Evolutionary conservation across 2,329 filamentous ascomycete species (phyloP).

Genomic region (Colletotrichum brevisporum): DNA sequence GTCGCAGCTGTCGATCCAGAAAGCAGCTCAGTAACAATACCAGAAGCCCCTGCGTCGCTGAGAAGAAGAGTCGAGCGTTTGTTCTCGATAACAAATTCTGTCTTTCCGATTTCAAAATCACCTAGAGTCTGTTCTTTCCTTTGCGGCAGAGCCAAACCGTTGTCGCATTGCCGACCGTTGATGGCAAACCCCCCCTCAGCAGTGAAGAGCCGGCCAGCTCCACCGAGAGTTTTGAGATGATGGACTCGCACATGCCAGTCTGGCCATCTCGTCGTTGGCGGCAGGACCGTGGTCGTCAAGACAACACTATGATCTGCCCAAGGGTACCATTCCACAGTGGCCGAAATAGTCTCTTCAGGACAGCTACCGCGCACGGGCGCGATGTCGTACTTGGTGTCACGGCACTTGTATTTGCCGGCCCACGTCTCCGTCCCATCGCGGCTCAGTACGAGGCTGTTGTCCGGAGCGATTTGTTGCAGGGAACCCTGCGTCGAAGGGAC

Average conservation of each 20-base stretch:
- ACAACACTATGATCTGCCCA: slow-evolving; percentile 47
- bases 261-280: slow-evolving; percentile 49
- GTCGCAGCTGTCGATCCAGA: background rate
- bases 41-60: slow-evolving; percentile 18
- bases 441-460: slow-evolving; percentile 50
- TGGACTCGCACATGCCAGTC: slow-evolving; percentile 52
- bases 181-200: slow-evolving; percentile 46
- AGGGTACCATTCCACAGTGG: slow-evolving; percentile 42
- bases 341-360: slow-evolving; percentile 1
- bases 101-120: background rate
- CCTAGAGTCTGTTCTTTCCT: background rate
- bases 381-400: slow-evolving; percentile 33
- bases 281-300: slow-evolving; percentile 47
- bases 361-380: slow-evolving; percentile 7
- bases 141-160: slow-evolving; percentile 7
- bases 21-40: background rate
- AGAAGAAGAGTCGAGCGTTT: slow-evolving; percentile 7
- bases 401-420: slow-evolving; percentile 49
- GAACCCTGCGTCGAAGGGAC: slow-evolving; percentile 53
- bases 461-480: slow-evolving; percentile 52
- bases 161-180: slow-evolving; percentile 9
- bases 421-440: slow-evolving; percentile 50
- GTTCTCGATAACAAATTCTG: slow-evolving; percentile 21
- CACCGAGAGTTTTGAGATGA: slow-evolving; percentile 19
- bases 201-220: slow-evolving; percentile 21